Conservation (phyloP, 163 green algal species). For the Scenedesmus sp. region DNA sequence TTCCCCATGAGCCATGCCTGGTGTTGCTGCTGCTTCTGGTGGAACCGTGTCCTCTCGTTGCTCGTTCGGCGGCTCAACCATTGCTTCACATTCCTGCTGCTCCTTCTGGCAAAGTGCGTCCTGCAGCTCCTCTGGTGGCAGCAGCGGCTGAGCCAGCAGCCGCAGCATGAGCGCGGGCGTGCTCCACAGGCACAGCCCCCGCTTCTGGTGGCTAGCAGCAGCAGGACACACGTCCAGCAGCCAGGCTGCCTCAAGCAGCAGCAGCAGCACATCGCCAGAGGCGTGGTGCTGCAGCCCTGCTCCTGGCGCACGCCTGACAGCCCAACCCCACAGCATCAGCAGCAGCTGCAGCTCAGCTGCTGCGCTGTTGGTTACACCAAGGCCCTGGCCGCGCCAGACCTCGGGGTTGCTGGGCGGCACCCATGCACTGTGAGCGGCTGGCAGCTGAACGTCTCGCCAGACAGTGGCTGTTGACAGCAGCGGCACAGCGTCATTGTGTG, state of each 20-base stretch:
- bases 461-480: not conserved
- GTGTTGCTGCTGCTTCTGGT: not conserved
- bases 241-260: not conserved
- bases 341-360: conserved; percentile 11
- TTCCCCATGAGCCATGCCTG: not conserved
- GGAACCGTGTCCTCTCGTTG: too few species aligned
- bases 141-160: not conserved
- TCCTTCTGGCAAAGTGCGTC: not conserved
- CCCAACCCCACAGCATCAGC: conserved; percentile 5
- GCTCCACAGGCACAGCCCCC: not conserved
- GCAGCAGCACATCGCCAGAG: not conserved
- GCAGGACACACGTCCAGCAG: not conserved
- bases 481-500: not conserved
- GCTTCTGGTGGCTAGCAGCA: not conserved
- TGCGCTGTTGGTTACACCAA: conserved; percentile 5
- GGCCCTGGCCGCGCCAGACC: not conserved
- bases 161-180: not conserved
- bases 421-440: not conserved
- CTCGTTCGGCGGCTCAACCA: not conserved
- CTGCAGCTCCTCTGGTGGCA: not conserved
- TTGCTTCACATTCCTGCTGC: not conserved
- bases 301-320: not conserved
- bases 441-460: not conserved
- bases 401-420: not conserved
- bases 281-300: conserved; percentile 6